Base-by-base conservation (phyloP, 192 early-diverging fungal species). In the Backusella tarrabulga region DNA sequence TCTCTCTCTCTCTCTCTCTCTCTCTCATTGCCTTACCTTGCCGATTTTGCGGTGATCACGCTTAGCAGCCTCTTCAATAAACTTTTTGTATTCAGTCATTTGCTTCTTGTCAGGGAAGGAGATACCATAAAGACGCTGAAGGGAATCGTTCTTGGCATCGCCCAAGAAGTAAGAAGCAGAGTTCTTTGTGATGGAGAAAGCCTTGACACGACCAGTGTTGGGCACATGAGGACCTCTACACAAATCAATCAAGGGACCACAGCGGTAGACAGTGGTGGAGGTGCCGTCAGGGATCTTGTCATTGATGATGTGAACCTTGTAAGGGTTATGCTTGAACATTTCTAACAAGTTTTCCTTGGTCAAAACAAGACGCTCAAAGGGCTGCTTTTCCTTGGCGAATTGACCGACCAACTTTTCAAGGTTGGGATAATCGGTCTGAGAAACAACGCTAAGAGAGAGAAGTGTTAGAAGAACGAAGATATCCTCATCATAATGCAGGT, bases 311-410 rank as follows among this genome's bases (percentile, higher is more conserved):
- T 97, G 92, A 36, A 93, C 89, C 89, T 99, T 99, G 90, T 98
- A 99, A 83, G 92, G 94, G 91, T 98, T 99, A 89, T 97, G 91
- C 87, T 93, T 91, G 88, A 99, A 99, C 97, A 99, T 98, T 81
- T 96, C 92, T 76, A 99, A 83, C 60, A 99, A 88, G 67, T 97
- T 76, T 77, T 92, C 94, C 88, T 99, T 99, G 44, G 87, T 89
- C 73, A 98, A 68, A 40, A 93, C 88, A 74, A 98, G 88, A 46
- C 98, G 94, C 83, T 95, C 89, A 81, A 99, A 99, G 23, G 89
- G 88, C 86, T 98, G 96, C 89, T 98, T 97, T 83, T 98, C 98
- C 84, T 95, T 95, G 82, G 96, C 92, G 26, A 92, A 93, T 76
- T 90, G 91, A 79, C 91, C 92, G 44, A 96, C 94, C 56, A 96